These are phyloP conservation scores for Sonneratia caseolaris DNA, from an alignment of 345 rosid species.

Conservation along the genomic window DNA sequence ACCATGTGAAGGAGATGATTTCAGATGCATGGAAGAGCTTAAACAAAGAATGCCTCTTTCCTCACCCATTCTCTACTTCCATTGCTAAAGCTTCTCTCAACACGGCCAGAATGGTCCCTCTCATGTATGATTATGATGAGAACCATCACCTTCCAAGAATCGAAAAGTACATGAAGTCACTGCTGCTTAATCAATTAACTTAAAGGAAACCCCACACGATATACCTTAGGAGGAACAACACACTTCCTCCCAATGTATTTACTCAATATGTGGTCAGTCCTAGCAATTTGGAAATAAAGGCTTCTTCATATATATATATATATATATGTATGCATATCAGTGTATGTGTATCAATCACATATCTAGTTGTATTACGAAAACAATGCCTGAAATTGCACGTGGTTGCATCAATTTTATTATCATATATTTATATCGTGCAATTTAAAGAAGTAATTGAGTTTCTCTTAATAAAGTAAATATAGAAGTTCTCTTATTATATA, in stretches of 20 bases:
- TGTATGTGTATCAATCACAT: no score
- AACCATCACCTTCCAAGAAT: constrained; percentile 31
- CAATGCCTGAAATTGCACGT: no score
- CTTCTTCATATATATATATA: no score
- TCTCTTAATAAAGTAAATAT: no score
- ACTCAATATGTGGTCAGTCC: no score
- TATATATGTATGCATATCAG: no score
- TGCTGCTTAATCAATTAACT: constrained; percentile 3
- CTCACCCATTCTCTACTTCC: constrained; percentile 22
- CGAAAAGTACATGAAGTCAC: constrained; percentile 22
- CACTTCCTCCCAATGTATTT: not conserved
- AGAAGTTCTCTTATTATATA: no score
- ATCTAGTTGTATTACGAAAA: no score
- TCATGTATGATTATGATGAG: constrained; percentile 42
- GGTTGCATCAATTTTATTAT: no score
- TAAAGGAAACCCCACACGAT: not conserved
- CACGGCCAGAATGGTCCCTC: constrained; percentile 47
- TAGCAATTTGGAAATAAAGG: no score
- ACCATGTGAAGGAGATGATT: constrained; percentile 26
- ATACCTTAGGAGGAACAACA: not conserved
- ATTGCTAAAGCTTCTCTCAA: constrained; percentile 30
- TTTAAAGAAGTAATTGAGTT: no score
- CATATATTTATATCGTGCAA: no score
- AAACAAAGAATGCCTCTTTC: constrained; percentile 34
- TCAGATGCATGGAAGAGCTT: constrained; percentile 47